These are phyloP conservation scores for Auricularia auricula-judae DNA, from an alignment of 768 basidiomycete genomes.

Conservation along the genomic window DNA sequence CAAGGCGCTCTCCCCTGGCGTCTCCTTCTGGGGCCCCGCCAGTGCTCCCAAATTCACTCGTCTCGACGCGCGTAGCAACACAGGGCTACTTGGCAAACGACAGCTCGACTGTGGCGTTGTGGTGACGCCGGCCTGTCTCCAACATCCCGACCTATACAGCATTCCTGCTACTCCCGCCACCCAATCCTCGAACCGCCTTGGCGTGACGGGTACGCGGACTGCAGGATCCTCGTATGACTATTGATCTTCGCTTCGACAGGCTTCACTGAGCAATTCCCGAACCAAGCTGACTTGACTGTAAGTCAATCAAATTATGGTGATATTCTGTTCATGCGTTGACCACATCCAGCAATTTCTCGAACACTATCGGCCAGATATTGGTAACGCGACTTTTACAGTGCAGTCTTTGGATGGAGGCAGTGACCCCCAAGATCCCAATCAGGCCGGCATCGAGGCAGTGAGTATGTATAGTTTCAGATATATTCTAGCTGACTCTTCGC, in stretches of 20 bases:
- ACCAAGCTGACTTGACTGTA: background rate
- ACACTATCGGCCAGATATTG: conserved; percentile 14
- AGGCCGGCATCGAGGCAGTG: conserved; percentile 20
- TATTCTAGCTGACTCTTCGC: background rate
- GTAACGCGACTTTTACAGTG: conserved; percentile 13
- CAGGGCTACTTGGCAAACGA: background rate
- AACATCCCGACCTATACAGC: background rate
- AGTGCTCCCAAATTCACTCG: background rate
- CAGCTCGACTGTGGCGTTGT: background rate
- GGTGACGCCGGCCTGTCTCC: background rate
- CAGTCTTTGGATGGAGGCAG: conserved; percentile 18
- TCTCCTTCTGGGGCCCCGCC: background rate
- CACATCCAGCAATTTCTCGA: conserved; percentile 15
- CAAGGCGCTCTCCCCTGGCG: conserved; percentile 10
- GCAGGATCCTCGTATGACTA: background rate
- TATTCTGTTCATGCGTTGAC: background rate
- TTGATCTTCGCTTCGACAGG: background rate
- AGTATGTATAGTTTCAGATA: conserved; percentile 1
- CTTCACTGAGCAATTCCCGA: background rate
- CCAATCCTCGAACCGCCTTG: conserved; percentile 18
- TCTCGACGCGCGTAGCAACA: background rate
- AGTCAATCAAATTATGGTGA: background rate
- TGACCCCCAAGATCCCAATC: conserved; percentile 14
- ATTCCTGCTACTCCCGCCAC: conserved; percentile 15
- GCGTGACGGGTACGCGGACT: conserved; percentile 12